A percentile compares a stretch with the other conserved stretches of the same genome.
Evolutionary conservation across 306 rosid genomes (phyloP).

Genomic region (Dryas octopetala): DNA sequence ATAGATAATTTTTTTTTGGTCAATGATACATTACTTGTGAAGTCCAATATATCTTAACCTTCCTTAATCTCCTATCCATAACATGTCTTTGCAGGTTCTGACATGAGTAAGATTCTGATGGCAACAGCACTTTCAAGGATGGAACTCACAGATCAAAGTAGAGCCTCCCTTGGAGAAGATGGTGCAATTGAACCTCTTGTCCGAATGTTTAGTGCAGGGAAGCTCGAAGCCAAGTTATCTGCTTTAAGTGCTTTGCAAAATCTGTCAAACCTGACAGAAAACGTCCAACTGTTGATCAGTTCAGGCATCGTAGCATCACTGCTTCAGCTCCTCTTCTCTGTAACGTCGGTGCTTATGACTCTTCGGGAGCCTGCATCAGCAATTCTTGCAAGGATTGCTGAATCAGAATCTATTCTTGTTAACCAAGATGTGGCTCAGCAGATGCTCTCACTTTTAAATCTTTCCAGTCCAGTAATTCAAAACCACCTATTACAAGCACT

Average conservation of each 20-base stretch:
- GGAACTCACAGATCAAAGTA: constrained; percentile 78
- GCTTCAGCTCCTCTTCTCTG: constrained; percentile 90
- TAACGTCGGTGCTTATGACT: constrained; percentile 88
- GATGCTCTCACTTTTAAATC: constrained; percentile 83
- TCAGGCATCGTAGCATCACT: constrained; percentile 64
- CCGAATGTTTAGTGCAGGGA: constrained; percentile 64
- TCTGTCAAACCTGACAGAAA: constrained; percentile 59
- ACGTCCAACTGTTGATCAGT: constrained; percentile 54
- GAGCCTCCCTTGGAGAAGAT: constrained; percentile 68
- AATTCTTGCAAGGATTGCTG: constrained; percentile 80
- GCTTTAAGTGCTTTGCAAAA: constrained; percentile 83
- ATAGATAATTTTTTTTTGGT: not conserved
- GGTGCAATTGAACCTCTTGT: constrained; percentile 83
- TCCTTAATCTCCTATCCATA: not conserved
- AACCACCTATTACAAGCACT: constrained; percentile 76
- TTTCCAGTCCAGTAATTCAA: constrained; percentile 78
- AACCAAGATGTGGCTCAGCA: constrained; percentile 70
- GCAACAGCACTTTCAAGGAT: constrained; percentile 83
- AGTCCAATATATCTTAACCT: not conserved
- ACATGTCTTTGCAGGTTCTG: constrained; percentile 64
- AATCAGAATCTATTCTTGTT: constrained; percentile 64
- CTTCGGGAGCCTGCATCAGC: constrained; percentile 88
- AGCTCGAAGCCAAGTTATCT: constrained; percentile 86
- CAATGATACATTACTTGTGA: not conserved
- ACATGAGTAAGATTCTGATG: constrained; percentile 91